Conservation (phyloP, 805 yeast genomes). For the Tetrapisispora pingtungensis region DNA sequence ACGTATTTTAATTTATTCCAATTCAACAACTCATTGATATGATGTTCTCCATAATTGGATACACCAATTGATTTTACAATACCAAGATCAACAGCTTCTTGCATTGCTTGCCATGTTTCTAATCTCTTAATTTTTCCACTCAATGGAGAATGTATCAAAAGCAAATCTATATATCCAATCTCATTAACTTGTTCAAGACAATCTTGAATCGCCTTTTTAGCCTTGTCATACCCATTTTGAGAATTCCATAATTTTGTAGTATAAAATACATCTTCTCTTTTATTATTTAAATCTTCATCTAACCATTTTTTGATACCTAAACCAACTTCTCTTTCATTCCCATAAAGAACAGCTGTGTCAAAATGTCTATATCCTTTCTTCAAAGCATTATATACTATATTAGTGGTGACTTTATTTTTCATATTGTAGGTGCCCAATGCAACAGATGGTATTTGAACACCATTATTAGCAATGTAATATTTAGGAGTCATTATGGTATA, state of each 20-base stretch:
- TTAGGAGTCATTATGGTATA: conserved; percentile 10
- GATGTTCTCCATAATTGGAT: conserved; percentile 57
- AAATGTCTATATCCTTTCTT: conserved; percentile 61
- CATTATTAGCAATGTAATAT: conserved; percentile 41
- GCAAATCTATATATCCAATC: conserved; percentile 60
- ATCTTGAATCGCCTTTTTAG: conserved; percentile 47
- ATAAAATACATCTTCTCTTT: conserved; percentile 45
- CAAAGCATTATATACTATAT: conserved; percentile 47
- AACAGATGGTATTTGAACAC: conserved; percentile 43
- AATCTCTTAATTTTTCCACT: conserved; percentile 39
- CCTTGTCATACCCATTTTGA: conserved; percentile 48
- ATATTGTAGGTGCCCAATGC: conserved; percentile 48
- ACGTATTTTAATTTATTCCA: conserved; percentile 45
- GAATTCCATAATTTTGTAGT: conserved; percentile 70
- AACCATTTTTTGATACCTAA: conserved; percentile 48
- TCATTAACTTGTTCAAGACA: conserved; percentile 43
- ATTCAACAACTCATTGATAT: conserved; percentile 47
- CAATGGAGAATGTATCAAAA: conserved; percentile 58
- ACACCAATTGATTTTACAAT: conserved; percentile 62
- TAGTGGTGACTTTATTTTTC: conserved; percentile 31
- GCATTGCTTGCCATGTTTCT: conserved; percentile 63
- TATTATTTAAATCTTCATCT: conserved; percentile 35
- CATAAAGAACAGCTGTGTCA: conserved; percentile 62
- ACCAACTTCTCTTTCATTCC: conserved; percentile 53
- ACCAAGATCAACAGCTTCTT: conserved; percentile 56